A percentile compares a stretch with the other conserved stretches of the same genome.
These are phyloP conservation scores for Fusarium sterilihyphosum DNA, from an alignment of 2,329 filamentous ascomycete species.

Conservation along the genomic window DNA sequence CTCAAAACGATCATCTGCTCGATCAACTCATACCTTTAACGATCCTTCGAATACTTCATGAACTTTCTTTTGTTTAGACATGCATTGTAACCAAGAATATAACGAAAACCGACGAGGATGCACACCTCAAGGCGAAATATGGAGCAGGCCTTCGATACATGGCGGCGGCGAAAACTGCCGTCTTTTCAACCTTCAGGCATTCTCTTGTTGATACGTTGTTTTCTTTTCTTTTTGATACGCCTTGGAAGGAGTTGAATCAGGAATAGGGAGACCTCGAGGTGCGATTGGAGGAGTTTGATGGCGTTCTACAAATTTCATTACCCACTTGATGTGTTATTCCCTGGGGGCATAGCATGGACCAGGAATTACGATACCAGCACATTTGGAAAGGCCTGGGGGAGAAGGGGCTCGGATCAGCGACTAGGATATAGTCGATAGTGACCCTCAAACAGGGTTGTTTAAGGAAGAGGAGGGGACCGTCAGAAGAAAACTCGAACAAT, in stretches of 20 bases:
- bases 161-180: conserved; percentile 8
- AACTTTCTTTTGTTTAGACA: conserved; percentile 44
- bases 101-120: conserved; percentile 35
- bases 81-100: conserved; percentile 31
- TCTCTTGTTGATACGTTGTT: conserved; percentile 19
- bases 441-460: conserved; percentile 10
- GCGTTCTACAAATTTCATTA: conserved; percentile 39
- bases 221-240: conserved; percentile 6
- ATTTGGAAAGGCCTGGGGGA: conserved; percentile 23
- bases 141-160: conserved; percentile 27
- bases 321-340: conserved; percentile 38
- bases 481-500: conserved; percentile 24
- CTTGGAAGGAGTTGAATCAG: conserved; percentile 33
- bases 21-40: conserved; percentile 22
- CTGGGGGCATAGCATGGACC: conserved; percentile 36
- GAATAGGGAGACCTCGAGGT: conserved; percentile 30
- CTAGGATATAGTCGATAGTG: conserved; percentile 20
- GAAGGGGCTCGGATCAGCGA: conserved; percentile 27
- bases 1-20: conserved; percentile 6
- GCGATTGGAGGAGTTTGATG: conserved; percentile 42
- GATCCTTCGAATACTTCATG: conserved; percentile 37
- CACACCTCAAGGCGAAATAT: conserved; percentile 18
- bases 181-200: conserved; percentile 28
- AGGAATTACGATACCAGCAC: conserved; percentile 44
- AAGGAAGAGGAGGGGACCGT: neutral